Percentiles rank a stretch among this genome's conserved stretches.
Evolutionary conservation across 106 monocot genomes (phyloP).

Genomic region (Apostasia ramifera): DNA sequence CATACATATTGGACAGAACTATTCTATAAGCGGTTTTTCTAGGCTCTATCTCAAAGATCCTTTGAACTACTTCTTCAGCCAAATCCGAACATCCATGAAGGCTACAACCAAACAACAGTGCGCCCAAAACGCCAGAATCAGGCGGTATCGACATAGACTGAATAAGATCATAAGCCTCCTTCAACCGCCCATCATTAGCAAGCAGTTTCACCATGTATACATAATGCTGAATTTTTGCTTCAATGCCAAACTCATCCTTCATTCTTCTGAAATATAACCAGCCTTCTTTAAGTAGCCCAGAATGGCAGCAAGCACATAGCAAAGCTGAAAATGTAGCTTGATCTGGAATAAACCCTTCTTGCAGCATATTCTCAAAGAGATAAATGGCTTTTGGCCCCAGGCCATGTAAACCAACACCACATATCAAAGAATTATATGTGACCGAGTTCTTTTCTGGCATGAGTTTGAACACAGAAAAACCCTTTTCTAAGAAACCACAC

Average conservation of each 20-base stretch:
- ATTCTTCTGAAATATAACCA: constrained; percentile 36
- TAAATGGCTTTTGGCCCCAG: constrained; percentile 20
- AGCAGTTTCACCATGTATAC: constrained; percentile 67
- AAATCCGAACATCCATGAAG: constrained; percentile 41
- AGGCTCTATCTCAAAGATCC: constrained; percentile 34
- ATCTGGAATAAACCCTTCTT: constrained; percentile 32
- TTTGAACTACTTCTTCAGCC: constrained; percentile 29
- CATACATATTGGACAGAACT: constrained; percentile 63
- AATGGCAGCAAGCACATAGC: constrained; percentile 61
- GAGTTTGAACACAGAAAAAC: constrained; percentile 24
- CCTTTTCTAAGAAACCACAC: constrained; percentile 41
- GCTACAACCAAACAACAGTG: constrained; percentile 63
- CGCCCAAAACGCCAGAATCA: constrained; percentile 62
- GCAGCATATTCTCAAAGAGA: constrained; percentile 36
- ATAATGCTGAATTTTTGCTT: constrained; percentile 47
- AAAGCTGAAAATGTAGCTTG: constrained; percentile 55
- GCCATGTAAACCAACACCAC: constrained; percentile 48
- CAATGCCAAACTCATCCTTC: constrained; percentile 37
- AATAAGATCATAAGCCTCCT: constrained; percentile 54
- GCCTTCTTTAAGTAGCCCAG: constrained; percentile 28
- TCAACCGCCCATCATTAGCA: constrained; percentile 34
- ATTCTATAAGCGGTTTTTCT: constrained; percentile 47
- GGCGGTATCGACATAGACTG: constrained; percentile 35
- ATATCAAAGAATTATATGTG: constrained; percentile 46
- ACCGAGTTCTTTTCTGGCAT: constrained; percentile 34